A percentile compares a stretch with the other conserved stretches of the same genome.
phyloP scores from a whole-genome alignment of 768 basidiomycete species.

The Megacollybia marginata region DNA sequence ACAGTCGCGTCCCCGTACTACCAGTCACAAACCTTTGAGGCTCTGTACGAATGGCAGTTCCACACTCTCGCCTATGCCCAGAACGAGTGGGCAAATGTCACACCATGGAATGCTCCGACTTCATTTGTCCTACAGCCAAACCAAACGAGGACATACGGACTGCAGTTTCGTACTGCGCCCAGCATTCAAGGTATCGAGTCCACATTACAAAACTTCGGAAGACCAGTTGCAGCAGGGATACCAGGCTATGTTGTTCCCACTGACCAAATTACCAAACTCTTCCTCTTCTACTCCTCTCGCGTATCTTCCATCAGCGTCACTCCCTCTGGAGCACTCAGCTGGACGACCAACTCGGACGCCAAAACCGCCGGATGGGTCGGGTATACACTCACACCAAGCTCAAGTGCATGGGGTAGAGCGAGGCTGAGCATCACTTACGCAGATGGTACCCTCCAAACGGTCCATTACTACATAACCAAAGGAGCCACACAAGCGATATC shows the following conservation, averaged over 20 bases:
- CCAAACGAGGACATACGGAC: constrained; percentile 43
- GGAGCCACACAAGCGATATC: constrained; percentile 33
- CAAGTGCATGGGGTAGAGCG: constrained; percentile 38
- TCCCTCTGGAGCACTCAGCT: constrained; percentile 39
- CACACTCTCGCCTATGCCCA: constrained; percentile 50
- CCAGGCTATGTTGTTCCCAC: constrained; percentile 46
- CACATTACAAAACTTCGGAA: constrained; percentile 30
- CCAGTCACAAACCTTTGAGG: constrained; percentile 56
- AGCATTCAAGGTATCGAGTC: constrained; percentile 44
- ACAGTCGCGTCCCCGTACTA: constrained; percentile 39
- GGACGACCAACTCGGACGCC: constrained; percentile 36
- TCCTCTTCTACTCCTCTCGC: constrained; percentile 35
- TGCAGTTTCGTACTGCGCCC: constrained; percentile 42
- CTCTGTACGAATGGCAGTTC: constrained; percentile 53
- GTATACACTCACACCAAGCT: constrained; percentile 31
- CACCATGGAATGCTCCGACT: constrained; percentile 49
- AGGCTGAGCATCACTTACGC: constrained; percentile 41
- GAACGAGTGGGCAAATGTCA: constrained; percentile 44
- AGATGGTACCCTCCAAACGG: constrained; percentile 44
- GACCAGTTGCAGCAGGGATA: constrained; percentile 43
- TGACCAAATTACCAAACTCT: constrained; percentile 43
- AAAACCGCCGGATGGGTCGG: constrained; percentile 35
- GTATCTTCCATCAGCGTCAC: constrained; percentile 35
- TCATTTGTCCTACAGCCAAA: constrained; percentile 38
- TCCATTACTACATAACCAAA: constrained; percentile 46